Conservation (phyloP, 2,329 filamentous ascomycete genomes). For the Fusarium lateritium region DNA sequence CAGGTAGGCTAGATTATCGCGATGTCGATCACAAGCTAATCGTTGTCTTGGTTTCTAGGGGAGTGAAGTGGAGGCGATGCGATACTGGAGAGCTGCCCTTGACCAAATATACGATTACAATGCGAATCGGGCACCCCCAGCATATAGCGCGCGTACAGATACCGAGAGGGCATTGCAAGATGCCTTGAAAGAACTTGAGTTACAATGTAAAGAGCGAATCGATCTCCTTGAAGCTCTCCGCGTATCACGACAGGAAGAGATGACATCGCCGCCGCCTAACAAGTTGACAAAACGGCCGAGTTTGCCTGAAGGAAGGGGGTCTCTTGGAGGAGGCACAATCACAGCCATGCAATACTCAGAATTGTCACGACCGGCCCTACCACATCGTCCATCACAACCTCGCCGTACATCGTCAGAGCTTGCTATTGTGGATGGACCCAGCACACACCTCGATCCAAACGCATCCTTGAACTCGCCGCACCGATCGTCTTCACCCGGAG, state of each 20-base stretch:
- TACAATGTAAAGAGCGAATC: conserved; percentile 94
- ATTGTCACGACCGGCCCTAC: conserved; percentile 77
- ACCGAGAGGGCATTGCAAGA: conserved; percentile 88
- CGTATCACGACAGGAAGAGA: conserved; percentile 67
- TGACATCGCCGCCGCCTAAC: conserved; percentile 30
- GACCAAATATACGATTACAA: conserved; percentile 91
- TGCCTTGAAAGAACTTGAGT: conserved; percentile 84
- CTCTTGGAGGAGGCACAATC: conserved; percentile 86
- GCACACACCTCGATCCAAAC: conserved; percentile 35
- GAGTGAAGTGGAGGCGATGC: conserved; percentile 90
- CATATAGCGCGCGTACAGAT: conserved; percentile 80
- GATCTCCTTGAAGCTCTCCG: conserved; percentile 88
- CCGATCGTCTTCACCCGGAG: conserved; percentile 53
- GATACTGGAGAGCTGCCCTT: conserved; percentile 90
- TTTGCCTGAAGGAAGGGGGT: conserved; percentile 62
- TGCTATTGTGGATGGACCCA: conserved; percentile 56
- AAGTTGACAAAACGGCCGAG: conserved; percentile 45
- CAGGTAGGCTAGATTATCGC: conserved; percentile 71
- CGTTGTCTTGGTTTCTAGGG: conserved; percentile 69
- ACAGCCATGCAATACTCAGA: conserved; percentile 85
- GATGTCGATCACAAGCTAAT: conserved; percentile 22
- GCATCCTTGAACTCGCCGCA: conserved; percentile 42
- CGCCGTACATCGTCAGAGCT: conserved; percentile 67
- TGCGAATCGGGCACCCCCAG: conserved; percentile 78
- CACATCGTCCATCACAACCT: conserved; percentile 71